Percentiles rank a stretch among this genome's conserved stretches.
These are phyloP conservation scores for Kwoniella botswanensis DNA, from an alignment of 768 basidiomycete genomes.

Conservation along the genomic window DNA sequence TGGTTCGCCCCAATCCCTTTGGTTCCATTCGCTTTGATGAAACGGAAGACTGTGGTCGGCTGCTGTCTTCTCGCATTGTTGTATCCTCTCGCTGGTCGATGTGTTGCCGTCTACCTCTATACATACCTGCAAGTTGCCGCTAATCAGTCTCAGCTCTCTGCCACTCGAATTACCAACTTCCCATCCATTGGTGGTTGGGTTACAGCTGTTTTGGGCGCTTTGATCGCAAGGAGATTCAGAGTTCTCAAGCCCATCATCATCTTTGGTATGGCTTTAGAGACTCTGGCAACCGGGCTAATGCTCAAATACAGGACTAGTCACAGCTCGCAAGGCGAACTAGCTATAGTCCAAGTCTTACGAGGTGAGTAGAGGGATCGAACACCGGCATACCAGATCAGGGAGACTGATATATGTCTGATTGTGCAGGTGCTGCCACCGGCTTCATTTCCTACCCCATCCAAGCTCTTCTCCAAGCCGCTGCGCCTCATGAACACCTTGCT, in stretches of 20 bases:
- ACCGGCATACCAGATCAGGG: not conserved
- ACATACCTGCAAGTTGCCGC: slow-evolving; percentile 48
- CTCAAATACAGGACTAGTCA: slow-evolving; percentile 46
- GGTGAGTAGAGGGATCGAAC: slow-evolving; percentile 13
- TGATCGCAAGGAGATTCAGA: slow-evolving; percentile 44
- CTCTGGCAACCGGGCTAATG: slow-evolving; percentile 54
- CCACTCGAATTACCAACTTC: slow-evolving; percentile 34
- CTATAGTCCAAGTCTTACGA: slow-evolving; percentile 49
- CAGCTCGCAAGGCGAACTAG: slow-evolving; percentile 47
- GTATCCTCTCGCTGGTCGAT: slow-evolving; percentile 50
- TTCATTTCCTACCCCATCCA: slow-evolving; percentile 55
- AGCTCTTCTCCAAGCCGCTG: slow-evolving; percentile 38
- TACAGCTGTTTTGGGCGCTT: slow-evolving; percentile 35
- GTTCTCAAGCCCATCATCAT: slow-evolving; percentile 56
- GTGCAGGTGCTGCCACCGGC: slow-evolving; percentile 35
- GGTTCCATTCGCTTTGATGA: slow-evolving; percentile 52
- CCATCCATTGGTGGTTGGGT: slow-evolving; percentile 39
- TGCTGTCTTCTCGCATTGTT: slow-evolving; percentile 49
- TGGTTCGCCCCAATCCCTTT: slow-evolving; percentile 54
- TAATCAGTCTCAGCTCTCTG: slow-evolving; percentile 29
- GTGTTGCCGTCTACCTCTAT: slow-evolving; percentile 36
- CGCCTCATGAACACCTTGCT: slow-evolving; percentile 42
- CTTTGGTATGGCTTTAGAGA: slow-evolving; percentile 45
- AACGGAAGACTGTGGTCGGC: slow-evolving; percentile 51
- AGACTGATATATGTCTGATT: not conserved